phyloP scores from a whole-genome alignment of 345 rosid species.

The Eucalyptus dawsonii region DNA sequence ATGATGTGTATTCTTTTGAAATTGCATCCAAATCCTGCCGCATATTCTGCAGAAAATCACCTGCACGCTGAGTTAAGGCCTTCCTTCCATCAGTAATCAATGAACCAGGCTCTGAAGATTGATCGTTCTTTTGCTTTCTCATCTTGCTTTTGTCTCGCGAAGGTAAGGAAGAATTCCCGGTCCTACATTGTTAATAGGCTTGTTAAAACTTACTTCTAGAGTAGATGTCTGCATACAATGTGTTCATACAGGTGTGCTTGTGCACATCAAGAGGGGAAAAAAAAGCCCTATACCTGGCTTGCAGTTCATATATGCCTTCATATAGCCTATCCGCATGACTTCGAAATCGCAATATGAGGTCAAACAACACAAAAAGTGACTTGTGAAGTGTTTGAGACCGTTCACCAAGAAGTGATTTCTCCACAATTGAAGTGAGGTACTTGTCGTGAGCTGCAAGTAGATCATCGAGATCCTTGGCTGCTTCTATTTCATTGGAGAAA shows the following conservation, averaged over 20 bases:
- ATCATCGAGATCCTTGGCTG: constrained; percentile 92
- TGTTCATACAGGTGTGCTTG: neutral
- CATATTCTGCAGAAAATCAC: constrained; percentile 79
- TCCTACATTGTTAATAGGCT: constrained; percentile 20
- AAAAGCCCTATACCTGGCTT: constrained; percentile 45
- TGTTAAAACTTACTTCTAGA: neutral
- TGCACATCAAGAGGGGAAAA: neutral
- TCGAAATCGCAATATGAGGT: constrained; percentile 73
- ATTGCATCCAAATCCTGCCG: constrained; percentile 64
- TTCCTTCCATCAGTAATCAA: constrained; percentile 81
- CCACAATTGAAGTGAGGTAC: constrained; percentile 76
- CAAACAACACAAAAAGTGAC: constrained; percentile 81
- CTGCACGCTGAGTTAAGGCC: constrained; percentile 77
- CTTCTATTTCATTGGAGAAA: constrained; percentile 83
- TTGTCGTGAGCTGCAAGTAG: constrained; percentile 93
- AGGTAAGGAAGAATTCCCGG: constrained; percentile 36
- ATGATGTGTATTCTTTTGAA: constrained; percentile 59
- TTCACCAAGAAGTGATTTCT: constrained; percentile 90
- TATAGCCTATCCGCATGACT: constrained; percentile 86
- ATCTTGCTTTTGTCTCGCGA: constrained; percentile 36
- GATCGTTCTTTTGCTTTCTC: constrained; percentile 13
- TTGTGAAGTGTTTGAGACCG: constrained; percentile 64
- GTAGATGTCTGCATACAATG: neutral
- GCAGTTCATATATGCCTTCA: constrained; percentile 84
- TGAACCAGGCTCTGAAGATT: constrained; percentile 39